phyloP scores from a whole-genome alignment of 352 stramenopile species.

The Globisporangium splendens region DNA sequence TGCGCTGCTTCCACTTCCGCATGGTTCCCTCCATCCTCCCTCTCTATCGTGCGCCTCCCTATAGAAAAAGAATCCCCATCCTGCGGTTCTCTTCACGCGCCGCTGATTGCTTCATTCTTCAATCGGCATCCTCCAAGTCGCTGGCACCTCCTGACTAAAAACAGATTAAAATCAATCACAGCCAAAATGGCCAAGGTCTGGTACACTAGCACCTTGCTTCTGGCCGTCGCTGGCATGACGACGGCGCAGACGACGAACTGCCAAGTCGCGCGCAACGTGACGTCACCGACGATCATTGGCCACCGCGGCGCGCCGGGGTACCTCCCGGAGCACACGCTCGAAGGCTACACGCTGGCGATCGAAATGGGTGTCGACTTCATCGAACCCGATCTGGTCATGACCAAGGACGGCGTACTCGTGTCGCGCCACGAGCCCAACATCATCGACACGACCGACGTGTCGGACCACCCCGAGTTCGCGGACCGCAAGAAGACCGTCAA shows the following conservation, averaged over 20 bases:
- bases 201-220: background rate
- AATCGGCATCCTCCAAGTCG: too few species aligned
- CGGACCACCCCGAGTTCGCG: conserved; percentile 65
- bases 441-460: conserved; percentile 86
- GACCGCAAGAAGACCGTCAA: conserved; percentile 52
- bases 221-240: background rate
- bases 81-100: too few species aligned
- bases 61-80: too few species aligned
- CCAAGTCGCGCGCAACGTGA: background rate
- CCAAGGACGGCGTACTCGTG: conserved; percentile 82
- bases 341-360: conserved; percentile 86
- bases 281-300: conserved; percentile 47
- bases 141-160: too few species aligned
- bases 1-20: too few species aligned
- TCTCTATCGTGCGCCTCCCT: too few species aligned
- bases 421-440: conserved; percentile 88
- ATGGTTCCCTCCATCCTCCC: too few species aligned
- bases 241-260: background rate
- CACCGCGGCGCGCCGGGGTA: conserved; percentile 89
- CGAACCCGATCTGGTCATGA: conserved; percentile 89
- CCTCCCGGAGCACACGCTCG: conserved; percentile 89
- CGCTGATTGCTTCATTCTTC: too few species aligned
- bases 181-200: conserved; percentile 1
- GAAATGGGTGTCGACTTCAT: conserved; percentile 89
- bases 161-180: background rate